phyloP scores from a whole-genome alignment of 345 rosid genomes.

The Clausena lansium region DNA sequence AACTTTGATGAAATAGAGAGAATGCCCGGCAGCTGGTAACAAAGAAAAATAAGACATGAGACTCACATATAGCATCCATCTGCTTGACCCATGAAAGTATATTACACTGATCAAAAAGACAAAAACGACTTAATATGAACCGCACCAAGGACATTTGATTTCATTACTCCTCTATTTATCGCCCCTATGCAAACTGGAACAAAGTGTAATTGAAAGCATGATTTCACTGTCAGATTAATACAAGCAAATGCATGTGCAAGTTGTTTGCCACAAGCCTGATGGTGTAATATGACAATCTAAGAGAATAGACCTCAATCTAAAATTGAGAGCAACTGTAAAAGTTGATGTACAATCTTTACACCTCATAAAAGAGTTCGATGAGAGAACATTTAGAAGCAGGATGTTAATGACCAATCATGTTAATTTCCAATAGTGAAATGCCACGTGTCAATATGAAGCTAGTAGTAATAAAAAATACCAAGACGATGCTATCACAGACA shows the following conservation, averaged over 20 bases:
- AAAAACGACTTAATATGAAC: no score
- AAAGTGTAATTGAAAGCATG: not conserved
- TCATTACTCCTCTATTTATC: not conserved
- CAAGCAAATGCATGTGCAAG: not conserved
- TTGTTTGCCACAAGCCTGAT: not conserved
- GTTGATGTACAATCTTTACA: no score
- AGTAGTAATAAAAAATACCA: no score
- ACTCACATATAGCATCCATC: not conserved
- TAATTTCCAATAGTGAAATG: no score
- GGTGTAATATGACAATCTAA: not conserved
- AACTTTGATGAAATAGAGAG: constrained; percentile 57
- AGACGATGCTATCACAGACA: no score
- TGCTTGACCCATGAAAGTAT: not conserved
- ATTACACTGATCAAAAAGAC: not conserved
- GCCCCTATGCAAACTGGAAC: not conserved
- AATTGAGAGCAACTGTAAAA: no score
- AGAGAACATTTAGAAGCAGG: not conserved
- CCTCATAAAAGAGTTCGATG: not conserved
- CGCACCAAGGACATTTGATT: not conserved
- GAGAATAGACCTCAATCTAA: not conserved
- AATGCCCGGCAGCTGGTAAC: constrained; percentile 56
- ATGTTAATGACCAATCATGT: not conserved
- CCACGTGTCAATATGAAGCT: no score
- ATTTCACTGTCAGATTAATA: not conserved
- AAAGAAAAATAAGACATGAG: constrained; percentile 11